These are phyloP conservation scores for Spinellus fusiger DNA, from an alignment of 192 early-diverging fungal species.

Conservation along the genomic window DNA sequence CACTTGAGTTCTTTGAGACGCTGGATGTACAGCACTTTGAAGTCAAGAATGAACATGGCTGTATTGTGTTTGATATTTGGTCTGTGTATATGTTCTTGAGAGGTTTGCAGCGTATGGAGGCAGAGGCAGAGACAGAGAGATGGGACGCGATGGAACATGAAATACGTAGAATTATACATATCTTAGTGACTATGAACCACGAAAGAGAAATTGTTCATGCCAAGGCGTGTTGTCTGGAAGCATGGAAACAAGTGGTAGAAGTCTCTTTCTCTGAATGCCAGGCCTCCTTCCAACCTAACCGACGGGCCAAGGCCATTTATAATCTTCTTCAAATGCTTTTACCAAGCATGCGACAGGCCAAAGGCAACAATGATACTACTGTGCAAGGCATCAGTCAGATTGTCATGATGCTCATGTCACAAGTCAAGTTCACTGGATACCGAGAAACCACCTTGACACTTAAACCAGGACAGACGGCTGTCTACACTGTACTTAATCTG, in stretches of 20 bases:
- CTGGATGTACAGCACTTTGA: conserved; percentile 44
- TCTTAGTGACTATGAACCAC: conserved; percentile 64
- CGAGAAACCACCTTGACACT: conserved; percentile 39
- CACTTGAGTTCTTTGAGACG: conserved; percentile 35
- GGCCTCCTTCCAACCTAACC: conserved; percentile 52
- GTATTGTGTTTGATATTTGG: conserved; percentile 63
- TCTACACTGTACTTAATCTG: not conserved
- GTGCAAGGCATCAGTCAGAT: conserved; percentile 49
- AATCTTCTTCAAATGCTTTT: conserved; percentile 67
- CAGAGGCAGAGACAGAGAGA: conserved; percentile 39
- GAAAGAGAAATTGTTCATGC: conserved; percentile 61
- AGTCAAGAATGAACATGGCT: conserved; percentile 51
- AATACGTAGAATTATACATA: conserved; percentile 54
- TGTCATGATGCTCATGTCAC: conserved; percentile 43
- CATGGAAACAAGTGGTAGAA: conserved; percentile 81
- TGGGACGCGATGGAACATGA: conserved; percentile 44
- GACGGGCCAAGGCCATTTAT: conserved; percentile 52
- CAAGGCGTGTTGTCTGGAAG: conserved; percentile 60
- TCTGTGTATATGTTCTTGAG: conserved; percentile 56
- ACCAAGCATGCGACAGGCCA: conserved; percentile 34
- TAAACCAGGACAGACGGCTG: conserved; percentile 26
- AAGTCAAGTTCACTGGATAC: not conserved
- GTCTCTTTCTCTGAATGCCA: conserved; percentile 61
- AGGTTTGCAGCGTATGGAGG: conserved; percentile 14
- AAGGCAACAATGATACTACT: conserved; percentile 40